These are phyloP conservation scores for Candida nonsorbophila DNA, from an alignment of 805 yeast genomes.

Conservation along the genomic window DNA sequence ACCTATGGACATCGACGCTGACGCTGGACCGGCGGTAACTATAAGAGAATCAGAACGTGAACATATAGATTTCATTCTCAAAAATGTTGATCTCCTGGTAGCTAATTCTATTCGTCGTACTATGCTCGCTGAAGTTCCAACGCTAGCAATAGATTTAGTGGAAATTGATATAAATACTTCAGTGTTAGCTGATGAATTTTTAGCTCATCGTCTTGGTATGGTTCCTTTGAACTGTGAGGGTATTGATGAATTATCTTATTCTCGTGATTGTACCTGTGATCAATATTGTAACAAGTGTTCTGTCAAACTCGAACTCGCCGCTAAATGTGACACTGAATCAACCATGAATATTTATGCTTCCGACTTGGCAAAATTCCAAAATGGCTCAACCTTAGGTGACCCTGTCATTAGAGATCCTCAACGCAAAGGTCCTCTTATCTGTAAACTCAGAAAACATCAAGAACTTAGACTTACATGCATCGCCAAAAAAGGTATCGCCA, in stretches of 20 bases:
- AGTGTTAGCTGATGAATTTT: constrained; percentile 94
- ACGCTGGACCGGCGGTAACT: constrained; percentile 71
- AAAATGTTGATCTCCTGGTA: constrained; percentile 81
- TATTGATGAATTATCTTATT: constrained; percentile 77
- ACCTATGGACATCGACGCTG: constrained; percentile 19
- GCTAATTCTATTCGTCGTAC: constrained; percentile 91
- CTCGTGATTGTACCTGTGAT: constrained; percentile 96
- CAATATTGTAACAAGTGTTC: constrained; percentile 95
- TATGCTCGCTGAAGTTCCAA: constrained; percentile 95
- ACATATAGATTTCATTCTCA: constrained; percentile 82
- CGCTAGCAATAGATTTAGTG: constrained; percentile 92
- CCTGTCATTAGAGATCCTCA: constrained; percentile 81
- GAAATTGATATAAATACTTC: constrained; percentile 91
- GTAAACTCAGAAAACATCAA: constrained; percentile 89
- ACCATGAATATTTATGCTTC: constrained; percentile 88
- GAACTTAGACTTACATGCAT: constrained; percentile 85
- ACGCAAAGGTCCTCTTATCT: constrained; percentile 81
- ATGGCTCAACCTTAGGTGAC: constrained; percentile 55
- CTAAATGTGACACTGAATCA: constrained; percentile 82
- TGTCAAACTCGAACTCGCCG: constrained; percentile 79
- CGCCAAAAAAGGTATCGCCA: constrained; percentile 95
- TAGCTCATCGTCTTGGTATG: constrained; percentile 89
- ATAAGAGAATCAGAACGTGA: constrained; percentile 83
- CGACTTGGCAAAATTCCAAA: constrained; percentile 51
- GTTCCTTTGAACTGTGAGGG: constrained; percentile 83